Percentiles rank a stretch among this genome's conserved stretches.
Conservation (phyloP, 257 asterid species). For the Henckelia pumila region DNA sequence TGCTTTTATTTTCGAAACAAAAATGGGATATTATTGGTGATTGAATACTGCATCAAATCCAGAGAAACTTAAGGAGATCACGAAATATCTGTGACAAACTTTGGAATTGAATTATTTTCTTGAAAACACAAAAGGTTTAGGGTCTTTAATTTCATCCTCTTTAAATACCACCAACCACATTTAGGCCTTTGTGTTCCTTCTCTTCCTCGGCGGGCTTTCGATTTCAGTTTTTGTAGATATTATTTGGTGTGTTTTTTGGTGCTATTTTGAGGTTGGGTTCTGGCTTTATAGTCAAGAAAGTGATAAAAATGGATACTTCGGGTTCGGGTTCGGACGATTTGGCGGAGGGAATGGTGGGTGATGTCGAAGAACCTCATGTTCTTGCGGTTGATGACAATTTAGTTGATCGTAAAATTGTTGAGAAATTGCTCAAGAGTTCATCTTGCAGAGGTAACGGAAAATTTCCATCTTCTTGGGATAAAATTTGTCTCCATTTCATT, state of each 20-base stretch:
- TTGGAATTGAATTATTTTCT: conserved; percentile 22
- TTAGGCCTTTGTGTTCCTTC: not conserved
- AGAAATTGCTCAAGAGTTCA: conserved; percentile 52
- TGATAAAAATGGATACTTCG: conserved; percentile 22
- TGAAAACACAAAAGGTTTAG: conserved; percentile 23
- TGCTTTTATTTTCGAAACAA: not conserved
- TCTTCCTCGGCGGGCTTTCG: conserved; percentile 2
- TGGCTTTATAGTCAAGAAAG: not conserved
- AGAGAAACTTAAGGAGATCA: conserved; percentile 37
- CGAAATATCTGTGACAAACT: conserved; percentile 43
- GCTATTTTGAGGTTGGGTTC: not conserved
- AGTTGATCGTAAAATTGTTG: conserved; percentile 55
- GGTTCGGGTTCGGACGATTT: conserved; percentile 23
- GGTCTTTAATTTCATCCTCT: not conserved
- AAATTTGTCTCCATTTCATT: too few species aligned
- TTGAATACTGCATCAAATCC: conserved; percentile 30
- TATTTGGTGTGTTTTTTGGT: not conserved
- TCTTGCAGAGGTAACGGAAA: conserved; percentile 55
- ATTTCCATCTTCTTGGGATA: not conserved
- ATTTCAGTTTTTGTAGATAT: not conserved
- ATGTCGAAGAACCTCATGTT: conserved; percentile 49
- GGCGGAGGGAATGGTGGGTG: not conserved
- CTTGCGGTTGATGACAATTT: conserved; percentile 67
- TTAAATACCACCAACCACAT: conserved; percentile 36
- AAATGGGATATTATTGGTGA: conserved; percentile 12